Evolutionary conservation across 2,329 filamentous ascomycete genomes (phyloP).

Genomic region (Epichloe bromicola): DNA sequence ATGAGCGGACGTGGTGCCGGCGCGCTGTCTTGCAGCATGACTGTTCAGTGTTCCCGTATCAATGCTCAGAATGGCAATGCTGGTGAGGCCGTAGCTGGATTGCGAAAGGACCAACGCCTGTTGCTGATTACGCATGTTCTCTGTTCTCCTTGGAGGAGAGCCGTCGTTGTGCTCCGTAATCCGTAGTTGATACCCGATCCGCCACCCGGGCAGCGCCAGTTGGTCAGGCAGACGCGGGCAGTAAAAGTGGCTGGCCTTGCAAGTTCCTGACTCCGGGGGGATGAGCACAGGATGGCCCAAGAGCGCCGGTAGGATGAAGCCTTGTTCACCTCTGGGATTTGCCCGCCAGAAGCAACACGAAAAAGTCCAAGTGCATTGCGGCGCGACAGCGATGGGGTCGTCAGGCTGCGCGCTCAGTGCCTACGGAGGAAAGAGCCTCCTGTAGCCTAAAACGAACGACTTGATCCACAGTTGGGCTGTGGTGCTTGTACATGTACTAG

Average conservation of each 20-base stretch:
- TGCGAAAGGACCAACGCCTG: background rate
- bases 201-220: slow-evolving; percentile 2
- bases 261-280: too few relatives aligned
- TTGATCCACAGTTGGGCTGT: slow-evolving; percentile 7
- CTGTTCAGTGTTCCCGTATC: background rate
- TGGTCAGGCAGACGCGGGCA: background rate
- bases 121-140: background rate
- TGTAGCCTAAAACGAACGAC: too few relatives aligned
- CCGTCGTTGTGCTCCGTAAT: background rate
- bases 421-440: too few relatives aligned
- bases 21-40: background rate
- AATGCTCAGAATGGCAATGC: background rate
- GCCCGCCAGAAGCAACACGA: background rate
- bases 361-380: background rate
- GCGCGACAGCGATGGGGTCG: background rate
- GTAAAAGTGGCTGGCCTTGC: too few relatives aligned
- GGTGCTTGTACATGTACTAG: background rate
- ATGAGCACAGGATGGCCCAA: background rate
- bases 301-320: background rate
- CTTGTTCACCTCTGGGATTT: background rate
- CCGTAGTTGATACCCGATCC: slow-evolving; percentile 4
- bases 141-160: too few relatives aligned
- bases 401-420: too few relatives aligned
- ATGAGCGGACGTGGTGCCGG: background rate
- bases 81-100: background rate